Evolutionary conservation across 495 filamentous ascomycete genomes (phyloP), one percentile per base, ranked within the genome.

Genomic region (Usnea hakonensis): DNA sequence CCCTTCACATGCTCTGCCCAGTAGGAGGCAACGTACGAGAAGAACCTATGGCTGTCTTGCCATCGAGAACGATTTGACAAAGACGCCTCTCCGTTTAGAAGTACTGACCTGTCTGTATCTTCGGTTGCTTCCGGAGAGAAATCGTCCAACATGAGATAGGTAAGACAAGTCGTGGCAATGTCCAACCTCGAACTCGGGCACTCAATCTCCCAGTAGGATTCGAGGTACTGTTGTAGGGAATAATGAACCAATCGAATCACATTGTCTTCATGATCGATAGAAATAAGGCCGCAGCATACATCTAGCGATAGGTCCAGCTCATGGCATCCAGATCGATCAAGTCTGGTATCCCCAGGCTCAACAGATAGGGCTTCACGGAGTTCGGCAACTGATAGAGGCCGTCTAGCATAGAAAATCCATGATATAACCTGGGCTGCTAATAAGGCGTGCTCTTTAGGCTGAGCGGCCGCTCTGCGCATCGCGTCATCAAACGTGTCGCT

Each of bases 181-280:
- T 6, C 16, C 13, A 23, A 9, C 19, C 37, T 19, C 23, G 57
- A 8, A 5, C 11, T 3, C 16, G 57, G 41, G 23, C 43, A 59
- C 2, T 50, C 7, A 8, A 0, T 35, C 0, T 28, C 17, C 57
- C 43, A 59, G 5, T 21, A 37, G 26, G 9, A 13, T 3, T n/a
- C 13, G 0, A 76, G 72, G 53, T 74, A 74, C 41, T 76, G 71
- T 50, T 72, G 71, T 3, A 76, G 66, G 1, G 74, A 75, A 52
- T 71, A 75, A 66, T 77, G 73, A n/a, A 73, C 71, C 23, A 75
- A 68, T 9, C 68, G 66, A 55, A 68, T 60, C 1, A 35, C 36
- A 10, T 23, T 14, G 17, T 48, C 41, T 16, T 50, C 8, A 16
- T 36, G 17, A 10, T 59, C 40, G 41, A 36, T 16, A 14, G 36